Evolutionary conservation across 2,329 filamentous ascomycete species (phyloP).

Genomic region (Sphaerulina vaccinii): DNA sequence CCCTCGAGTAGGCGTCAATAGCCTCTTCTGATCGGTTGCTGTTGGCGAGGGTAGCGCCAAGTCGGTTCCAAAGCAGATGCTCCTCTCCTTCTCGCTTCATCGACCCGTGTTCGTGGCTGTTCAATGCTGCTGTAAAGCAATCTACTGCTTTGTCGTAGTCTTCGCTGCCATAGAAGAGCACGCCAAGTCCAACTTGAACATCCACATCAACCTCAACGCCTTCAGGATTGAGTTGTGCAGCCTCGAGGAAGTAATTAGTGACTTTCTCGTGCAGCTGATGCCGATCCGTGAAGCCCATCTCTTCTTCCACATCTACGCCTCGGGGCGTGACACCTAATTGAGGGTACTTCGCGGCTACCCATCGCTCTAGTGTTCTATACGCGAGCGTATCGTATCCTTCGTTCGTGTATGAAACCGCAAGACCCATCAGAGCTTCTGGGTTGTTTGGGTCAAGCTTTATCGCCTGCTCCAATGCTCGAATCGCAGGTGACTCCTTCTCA

Average conservation of each 20-base stretch:
- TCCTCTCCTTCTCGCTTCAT: conserved; percentile 83
- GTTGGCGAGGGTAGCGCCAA: conserved; percentile 94
- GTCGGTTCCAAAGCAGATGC: conserved; percentile 94
- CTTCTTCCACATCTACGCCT: conserved; percentile 59
- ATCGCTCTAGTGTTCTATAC: conserved; percentile 92
- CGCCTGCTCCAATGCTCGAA: conserved; percentile 87
- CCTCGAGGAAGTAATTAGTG: conserved; percentile 84
- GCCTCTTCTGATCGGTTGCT: conserved; percentile 91
- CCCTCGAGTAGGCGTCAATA: conserved; percentile 93
- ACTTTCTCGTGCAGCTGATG: conserved; percentile 86
- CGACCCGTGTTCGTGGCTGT: conserved; percentile 77
- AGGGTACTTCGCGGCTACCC: conserved; percentile 95
- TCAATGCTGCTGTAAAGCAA: conserved; percentile 91
- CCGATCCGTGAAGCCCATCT: conserved; percentile 92
- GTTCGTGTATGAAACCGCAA: conserved; percentile 97
- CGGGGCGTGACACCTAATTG: conserved; percentile 71
- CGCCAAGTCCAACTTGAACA: conserved; percentile 93
- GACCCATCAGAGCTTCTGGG: conserved; percentile 84
- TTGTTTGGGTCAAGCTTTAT: conserved; percentile 85
- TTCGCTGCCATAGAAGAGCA: conserved; percentile 95
- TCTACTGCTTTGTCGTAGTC: conserved; percentile 98
- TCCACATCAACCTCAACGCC: conserved; percentile 97
- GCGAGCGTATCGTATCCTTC: conserved; percentile 97
- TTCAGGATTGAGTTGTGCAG: conserved; percentile 85
- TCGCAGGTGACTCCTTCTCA: conserved; percentile 95